phyloP scores from a whole-genome alignment of 805 yeast species.

The Pichia exigua region DNA sequence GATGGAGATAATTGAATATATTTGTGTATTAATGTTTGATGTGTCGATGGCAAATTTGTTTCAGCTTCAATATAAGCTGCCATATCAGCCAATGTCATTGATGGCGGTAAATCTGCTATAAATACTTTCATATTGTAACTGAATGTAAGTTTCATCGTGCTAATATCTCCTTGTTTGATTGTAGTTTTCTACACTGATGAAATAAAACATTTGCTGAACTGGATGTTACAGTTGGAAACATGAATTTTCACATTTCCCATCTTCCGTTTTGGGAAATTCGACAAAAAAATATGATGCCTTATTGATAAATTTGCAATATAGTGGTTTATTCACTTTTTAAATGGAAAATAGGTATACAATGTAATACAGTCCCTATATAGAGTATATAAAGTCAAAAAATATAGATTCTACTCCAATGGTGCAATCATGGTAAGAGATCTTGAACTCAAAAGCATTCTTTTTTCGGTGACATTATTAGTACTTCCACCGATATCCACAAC shows the following conservation, averaged over 20 bases:
- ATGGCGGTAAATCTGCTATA: constrained; percentile 8
- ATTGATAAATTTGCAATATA: too few species aligned
- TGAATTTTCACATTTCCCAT: constrained; percentile 1
- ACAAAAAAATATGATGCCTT: neutral
- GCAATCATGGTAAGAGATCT: constrained; percentile 61
- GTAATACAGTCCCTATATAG: neutral
- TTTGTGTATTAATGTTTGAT: constrained; percentile 8
- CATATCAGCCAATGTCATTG: constrained; percentile 9
- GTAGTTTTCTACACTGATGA: neutral
- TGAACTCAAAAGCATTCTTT: constrained; percentile 63
- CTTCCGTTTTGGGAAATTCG: constrained; percentile 2
- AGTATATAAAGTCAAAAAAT: neutral
- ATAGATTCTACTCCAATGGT: constrained; percentile 27
- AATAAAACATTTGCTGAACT: neutral
- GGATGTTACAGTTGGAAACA: neutral
- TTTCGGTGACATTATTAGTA: constrained; percentile 35
- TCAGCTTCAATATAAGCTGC: constrained; percentile 9
- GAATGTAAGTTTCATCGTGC: constrained; percentile 4
- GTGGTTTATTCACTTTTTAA: neutral
- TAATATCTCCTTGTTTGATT: neutral
- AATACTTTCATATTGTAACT: constrained; percentile 1
- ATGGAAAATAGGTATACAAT: neutral
- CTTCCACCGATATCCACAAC: constrained; percentile 53
- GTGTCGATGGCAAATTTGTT: constrained; percentile 8
- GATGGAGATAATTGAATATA: constrained; percentile 6